These are phyloP conservation scores for Neofusicoccum laricinum DNA, from an alignment of 2,329 filamentous ascomycete genomes.

Conservation along the genomic window DNA sequence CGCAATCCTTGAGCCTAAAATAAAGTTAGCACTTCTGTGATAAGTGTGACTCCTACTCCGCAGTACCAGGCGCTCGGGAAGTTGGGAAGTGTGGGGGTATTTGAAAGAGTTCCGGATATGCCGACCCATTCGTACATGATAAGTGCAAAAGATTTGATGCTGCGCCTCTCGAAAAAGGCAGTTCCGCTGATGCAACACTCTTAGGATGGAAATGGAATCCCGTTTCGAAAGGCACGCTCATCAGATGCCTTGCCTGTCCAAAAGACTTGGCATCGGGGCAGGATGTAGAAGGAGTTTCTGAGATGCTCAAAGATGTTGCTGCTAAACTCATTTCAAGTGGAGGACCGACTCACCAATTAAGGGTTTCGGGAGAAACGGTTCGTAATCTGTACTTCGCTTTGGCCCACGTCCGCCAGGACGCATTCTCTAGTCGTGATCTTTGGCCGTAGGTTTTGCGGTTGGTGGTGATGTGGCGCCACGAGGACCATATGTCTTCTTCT, in stretches of 20 bases:
- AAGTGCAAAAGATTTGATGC: conserved; percentile 15
- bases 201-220: neutral
- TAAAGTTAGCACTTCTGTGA: conserved; percentile 29
- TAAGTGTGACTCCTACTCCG: neutral
- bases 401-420: conserved; percentile 95
- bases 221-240: neutral
- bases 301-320: neutral
- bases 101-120: neutral
- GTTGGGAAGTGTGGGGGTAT: neutral
- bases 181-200: neutral
- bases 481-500: conserved; percentile 96
- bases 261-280: neutral
- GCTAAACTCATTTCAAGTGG: neutral
- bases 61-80: neutral
- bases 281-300: too few species aligned
- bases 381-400: conserved; percentile 84
- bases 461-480: conserved; percentile 89
- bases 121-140: neutral
- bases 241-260: neutral
- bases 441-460: conserved; percentile 78
- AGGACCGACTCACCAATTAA: conserved; percentile 74
- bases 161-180: neutral
- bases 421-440: conserved; percentile 82
- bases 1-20: conserved; percentile 87
- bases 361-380: conserved; percentile 83